These are phyloP conservation scores for Thelonectria olida DNA, from an alignment of 2,329 filamentous ascomycete species.

Conservation along the genomic window DNA sequence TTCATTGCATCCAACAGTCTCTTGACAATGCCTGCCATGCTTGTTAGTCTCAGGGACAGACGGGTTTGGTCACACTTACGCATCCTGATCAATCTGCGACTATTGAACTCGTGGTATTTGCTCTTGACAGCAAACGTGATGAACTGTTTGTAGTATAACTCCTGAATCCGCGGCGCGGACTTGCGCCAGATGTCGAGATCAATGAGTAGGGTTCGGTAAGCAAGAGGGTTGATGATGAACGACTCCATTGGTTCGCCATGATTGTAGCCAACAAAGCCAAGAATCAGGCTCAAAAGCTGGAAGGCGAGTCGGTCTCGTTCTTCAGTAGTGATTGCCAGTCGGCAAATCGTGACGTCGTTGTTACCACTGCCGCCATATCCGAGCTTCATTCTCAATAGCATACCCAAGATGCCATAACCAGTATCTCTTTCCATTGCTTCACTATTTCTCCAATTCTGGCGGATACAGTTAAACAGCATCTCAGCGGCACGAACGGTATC, in stretches of 20 bases:
- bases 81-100: slow-evolving; percentile 87
- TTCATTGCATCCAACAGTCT: slow-evolving; percentile 91
- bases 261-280: slow-evolving; percentile 90
- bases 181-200: slow-evolving; percentile 94
- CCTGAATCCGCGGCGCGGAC: slow-evolving; percentile 79
- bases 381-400: slow-evolving; percentile 85
- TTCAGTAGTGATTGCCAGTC: slow-evolving; percentile 57
- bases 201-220: slow-evolving; percentile 90
- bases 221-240: slow-evolving; percentile 94
- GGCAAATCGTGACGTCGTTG: slow-evolving; percentile 45
- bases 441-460: slow-evolving; percentile 95
- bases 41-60: slow-evolving; percentile 23
- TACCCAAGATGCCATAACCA: slow-evolving; percentile 87
- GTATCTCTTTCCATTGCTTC: slow-evolving; percentile 98
- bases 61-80: slow-evolving; percentile 63
- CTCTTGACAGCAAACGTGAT: slow-evolving; percentile 87
- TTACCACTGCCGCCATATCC: slow-evolving; percentile 56
- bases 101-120: slow-evolving; percentile 92
- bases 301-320: slow-evolving; percentile 66
- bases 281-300: slow-evolving; percentile 77
- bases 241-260: slow-evolving; percentile 82
- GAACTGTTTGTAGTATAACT: slow-evolving; percentile 94
- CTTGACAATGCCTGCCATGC: slow-evolving; percentile 79
- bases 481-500: slow-evolving; percentile 81
- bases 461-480: slow-evolving; percentile 85